Evolutionary conservation across 306 rosid species (phyloP).

Genomic region (Trifolium pratense): DNA sequence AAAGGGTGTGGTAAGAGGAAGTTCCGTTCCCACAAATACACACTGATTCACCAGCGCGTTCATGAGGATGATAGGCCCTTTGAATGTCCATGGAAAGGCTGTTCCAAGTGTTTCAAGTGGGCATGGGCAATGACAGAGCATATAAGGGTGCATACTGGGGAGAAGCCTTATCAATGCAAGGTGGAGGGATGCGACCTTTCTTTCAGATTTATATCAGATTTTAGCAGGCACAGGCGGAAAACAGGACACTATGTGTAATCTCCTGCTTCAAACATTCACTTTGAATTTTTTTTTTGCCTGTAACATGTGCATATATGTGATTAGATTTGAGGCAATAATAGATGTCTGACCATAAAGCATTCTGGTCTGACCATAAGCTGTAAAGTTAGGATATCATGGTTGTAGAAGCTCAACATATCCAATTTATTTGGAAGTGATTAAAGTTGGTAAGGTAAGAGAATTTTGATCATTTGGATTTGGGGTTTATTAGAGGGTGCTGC

Average conservation of each 20-base stretch:
- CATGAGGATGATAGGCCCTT: conserved; percentile 92
- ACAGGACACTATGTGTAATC: conserved; percentile 79
- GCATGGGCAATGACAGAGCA: conserved; percentile 99
- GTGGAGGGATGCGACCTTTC: conserved; percentile 88
- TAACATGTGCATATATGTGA: conserved; percentile 51
- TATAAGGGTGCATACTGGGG: conserved; percentile 94
- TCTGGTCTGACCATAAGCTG: conserved; percentile 49
- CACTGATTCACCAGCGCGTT: conserved; percentile 82
- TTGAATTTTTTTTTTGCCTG: conserved; percentile 36
- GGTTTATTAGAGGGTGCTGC: conserved; percentile 37
- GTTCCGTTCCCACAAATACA: conserved; percentile 92
- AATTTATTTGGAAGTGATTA: conserved; percentile 43
- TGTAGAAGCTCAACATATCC: conserved; percentile 52
- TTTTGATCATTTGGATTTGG: conserved; percentile 43
- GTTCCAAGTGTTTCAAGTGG: conserved; percentile 98
- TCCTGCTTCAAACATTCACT: conserved; percentile 44
- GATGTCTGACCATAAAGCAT: conserved; percentile 44
- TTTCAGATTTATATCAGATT: conserved; percentile 94
- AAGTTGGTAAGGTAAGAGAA: conserved; percentile 41
- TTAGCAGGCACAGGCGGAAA: conserved; percentile 92
- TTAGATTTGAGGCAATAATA: conserved; percentile 40
- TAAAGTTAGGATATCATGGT: conserved; percentile 55
- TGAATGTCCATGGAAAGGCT: conserved; percentile 98
- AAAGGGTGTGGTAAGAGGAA: conserved; percentile 92
- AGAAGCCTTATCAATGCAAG: conserved; percentile 88